Percentiles rank a stretch among this genome's conserved stretches.
These are phyloP conservation scores for Tarenaya hassleriana DNA, from an alignment of 345 rosid species.

Conservation along the genomic window DNA sequence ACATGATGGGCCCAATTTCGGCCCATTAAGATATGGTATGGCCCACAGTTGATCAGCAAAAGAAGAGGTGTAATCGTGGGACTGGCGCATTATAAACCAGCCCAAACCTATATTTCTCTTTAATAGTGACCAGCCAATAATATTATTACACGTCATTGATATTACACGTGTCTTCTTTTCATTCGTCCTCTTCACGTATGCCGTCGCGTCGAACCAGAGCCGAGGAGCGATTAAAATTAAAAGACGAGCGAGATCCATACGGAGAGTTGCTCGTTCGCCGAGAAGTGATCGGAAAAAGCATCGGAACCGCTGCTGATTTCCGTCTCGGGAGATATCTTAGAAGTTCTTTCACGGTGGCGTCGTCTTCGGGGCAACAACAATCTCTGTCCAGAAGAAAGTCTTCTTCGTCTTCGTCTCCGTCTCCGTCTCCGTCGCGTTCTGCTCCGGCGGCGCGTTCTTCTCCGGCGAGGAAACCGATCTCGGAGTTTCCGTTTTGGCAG, in stretches of 20 bases:
- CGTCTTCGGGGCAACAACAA: slow-evolving; percentile 58
- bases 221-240: background rate
- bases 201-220: background rate
- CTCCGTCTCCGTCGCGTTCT: slow-evolving; percentile 22
- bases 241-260: no score
- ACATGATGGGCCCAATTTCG: no score
- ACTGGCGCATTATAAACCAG: no score
- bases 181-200: background rate
- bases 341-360: slow-evolving; percentile 71
- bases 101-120: no score
- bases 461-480: slow-evolving; percentile 12
- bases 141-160: no score
- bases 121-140: no score
- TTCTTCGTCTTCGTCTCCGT: slow-evolving; percentile 28
- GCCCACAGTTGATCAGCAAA: no score
- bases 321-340: slow-evolving; percentile 27
- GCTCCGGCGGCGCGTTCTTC: slow-evolving; percentile 29
- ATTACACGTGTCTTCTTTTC: background rate
- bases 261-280: background rate
- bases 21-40: no score
- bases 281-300: slow-evolving; percentile 10
- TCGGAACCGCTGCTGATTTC: background rate
- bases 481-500: slow-evolving; percentile 62
- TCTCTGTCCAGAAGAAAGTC: slow-evolving; percentile 51
- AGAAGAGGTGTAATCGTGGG: no score